Percentiles rank a stretch among this genome's conserved stretches.
Conservation (phyloP, 257 asterid species). For the Fraxinus americana region DNA sequence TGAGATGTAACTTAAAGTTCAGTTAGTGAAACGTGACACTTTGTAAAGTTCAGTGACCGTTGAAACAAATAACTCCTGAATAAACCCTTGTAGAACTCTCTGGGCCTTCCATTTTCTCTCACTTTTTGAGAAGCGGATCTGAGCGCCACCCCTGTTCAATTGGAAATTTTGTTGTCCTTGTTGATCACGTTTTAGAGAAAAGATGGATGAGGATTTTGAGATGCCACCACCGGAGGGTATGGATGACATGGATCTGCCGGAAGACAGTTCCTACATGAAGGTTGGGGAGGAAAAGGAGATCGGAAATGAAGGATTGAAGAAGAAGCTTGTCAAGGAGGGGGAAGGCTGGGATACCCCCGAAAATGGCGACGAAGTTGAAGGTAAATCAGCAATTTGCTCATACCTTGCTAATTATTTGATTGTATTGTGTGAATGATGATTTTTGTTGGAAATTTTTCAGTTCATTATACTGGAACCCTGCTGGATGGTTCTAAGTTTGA, state of each 20-base stretch:
- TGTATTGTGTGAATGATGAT: conserved; percentile 11
- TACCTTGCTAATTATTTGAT: not conserved
- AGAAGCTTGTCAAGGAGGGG: conserved; percentile 75
- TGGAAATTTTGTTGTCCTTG: not conserved
- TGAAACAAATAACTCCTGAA: too few relatives aligned
- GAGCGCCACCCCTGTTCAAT: not conserved
- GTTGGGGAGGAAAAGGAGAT: conserved; percentile 81
- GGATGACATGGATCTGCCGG: conserved; percentile 70
- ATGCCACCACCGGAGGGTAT: conserved; percentile 52
- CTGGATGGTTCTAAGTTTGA: conserved; percentile 75
- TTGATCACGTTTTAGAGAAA: too few relatives aligned
- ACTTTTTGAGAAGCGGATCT: too few relatives aligned
- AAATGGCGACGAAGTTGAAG: conserved; percentile 64
- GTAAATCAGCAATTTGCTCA: conserved; percentile 25
- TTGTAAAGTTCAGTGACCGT: too few relatives aligned
- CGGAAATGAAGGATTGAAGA: conserved; percentile 62
- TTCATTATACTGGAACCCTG: conserved; percentile 72
- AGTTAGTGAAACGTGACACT: too few relatives aligned
- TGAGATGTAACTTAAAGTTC: too few relatives aligned
- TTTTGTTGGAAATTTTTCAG: conserved; percentile 30
- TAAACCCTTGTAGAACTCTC: conserved; percentile 62
- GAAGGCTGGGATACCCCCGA: conserved; percentile 79
- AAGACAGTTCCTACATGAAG: conserved; percentile 47
- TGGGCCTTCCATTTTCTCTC: conserved; percentile 29
- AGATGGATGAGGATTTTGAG: conserved; percentile 65